Evolutionary conservation across 306 rosid genomes (phyloP).

Genomic region (Ceratonia siliqua): DNA sequence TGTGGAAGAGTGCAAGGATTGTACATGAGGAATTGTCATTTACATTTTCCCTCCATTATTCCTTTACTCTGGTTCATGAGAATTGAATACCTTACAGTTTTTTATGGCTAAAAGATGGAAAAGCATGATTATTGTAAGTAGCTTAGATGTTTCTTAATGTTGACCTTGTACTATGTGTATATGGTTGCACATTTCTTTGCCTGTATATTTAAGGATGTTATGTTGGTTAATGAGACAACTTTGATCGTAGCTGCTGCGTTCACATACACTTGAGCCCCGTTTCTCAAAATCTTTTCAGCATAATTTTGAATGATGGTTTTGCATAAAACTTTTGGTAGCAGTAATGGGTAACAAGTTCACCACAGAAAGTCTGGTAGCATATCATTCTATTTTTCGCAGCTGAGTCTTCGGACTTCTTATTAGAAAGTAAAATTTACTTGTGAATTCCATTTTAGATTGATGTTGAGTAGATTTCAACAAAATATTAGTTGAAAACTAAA

Average conservation of each 20-base stretch:
- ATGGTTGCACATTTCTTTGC: no score
- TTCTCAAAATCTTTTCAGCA: background rate
- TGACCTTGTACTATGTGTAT: background rate
- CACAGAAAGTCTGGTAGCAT: background rate
- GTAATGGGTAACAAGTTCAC: no score
- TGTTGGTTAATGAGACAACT: background rate
- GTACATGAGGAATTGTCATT: constrained; percentile 6
- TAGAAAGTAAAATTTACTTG: background rate
- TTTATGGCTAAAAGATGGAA: background rate
- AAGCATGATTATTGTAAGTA: background rate
- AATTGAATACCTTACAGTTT: background rate
- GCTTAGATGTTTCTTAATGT: background rate
- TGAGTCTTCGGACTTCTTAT: background rate
- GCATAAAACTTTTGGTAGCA: no score
- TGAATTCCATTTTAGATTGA: background rate
- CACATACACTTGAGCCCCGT: background rate
- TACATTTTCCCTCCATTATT: background rate
- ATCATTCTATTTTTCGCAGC: background rate
- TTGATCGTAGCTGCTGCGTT: background rate
- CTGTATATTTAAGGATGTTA: background rate
- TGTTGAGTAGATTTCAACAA: background rate
- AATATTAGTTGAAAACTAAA: background rate
- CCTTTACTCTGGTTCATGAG: background rate
- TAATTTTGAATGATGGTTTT: background rate
- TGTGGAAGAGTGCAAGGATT: constrained; percentile 21